phyloP scores from a whole-genome alignment of 768 basidiomycete genomes.

The Phaeotremella fagi region DNA sequence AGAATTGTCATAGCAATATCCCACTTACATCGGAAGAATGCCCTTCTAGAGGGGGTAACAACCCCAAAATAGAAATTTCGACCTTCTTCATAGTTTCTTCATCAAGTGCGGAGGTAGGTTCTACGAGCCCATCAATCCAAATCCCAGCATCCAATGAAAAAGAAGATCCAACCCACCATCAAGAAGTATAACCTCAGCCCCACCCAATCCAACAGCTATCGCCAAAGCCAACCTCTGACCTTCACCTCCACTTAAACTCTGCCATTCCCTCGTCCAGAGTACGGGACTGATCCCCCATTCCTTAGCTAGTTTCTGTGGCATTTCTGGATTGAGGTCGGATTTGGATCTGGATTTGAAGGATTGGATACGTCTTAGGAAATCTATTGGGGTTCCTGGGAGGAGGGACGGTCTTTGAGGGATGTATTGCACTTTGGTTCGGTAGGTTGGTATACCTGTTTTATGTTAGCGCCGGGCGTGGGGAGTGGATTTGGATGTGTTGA shows the following conservation, averaged over 20 bases:
- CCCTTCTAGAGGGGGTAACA: constrained; percentile 51
- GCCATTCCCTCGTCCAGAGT: constrained; percentile 77
- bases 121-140: too few species aligned
- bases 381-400: constrained; percentile 72
- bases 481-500: too few species aligned
- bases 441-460: constrained; percentile 63
- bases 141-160: too few species aligned
- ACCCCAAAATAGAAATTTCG: constrained; percentile 59
- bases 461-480: not conserved
- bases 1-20: too few species aligned
- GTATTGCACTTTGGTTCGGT: constrained; percentile 74
- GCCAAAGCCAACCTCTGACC: constrained; percentile 77
- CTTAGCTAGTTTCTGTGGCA: constrained; percentile 56
- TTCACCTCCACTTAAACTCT: constrained; percentile 78
- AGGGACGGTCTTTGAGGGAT: constrained; percentile 83
- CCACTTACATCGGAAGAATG: constrained; percentile 31
- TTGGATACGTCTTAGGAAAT: constrained; percentile 61
- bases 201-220: constrained; percentile 64
- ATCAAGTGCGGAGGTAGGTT: constrained; percentile 87
- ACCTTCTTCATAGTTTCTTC: constrained; percentile 61
- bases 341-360: constrained; percentile 54
- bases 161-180: constrained; percentile 40
- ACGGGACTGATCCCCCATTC: constrained; percentile 64
- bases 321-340: constrained; percentile 11
- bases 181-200: constrained; percentile 68